Percentiles rank a stretch among this genome's conserved stretches.
Evolutionary conservation across 2,329 filamentous ascomycete species (phyloP).

Genomic region (Pleurostoma richardsiae): DNA sequence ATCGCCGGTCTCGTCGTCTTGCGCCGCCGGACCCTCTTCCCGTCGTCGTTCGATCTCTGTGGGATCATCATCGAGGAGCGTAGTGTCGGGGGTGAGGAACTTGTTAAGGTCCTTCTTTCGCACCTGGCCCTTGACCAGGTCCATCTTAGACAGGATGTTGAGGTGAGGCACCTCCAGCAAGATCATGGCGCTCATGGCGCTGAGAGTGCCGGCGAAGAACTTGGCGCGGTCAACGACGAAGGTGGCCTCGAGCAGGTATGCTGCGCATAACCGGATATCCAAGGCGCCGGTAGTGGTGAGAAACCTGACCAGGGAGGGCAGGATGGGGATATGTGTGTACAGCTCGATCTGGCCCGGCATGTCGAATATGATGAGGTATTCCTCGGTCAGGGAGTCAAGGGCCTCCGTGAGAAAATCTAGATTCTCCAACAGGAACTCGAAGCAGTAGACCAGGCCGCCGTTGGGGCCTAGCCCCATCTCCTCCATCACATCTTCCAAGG

Average conservation of each 20-base stretch:
- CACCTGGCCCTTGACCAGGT: constrained; percentile 86
- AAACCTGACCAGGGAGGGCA: constrained; percentile 78
- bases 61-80: constrained; percentile 76
- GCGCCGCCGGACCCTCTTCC: constrained; percentile 41
- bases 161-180: constrained; percentile 97
- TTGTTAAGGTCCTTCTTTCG: constrained; percentile 83
- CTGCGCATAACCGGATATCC: constrained; percentile 87
- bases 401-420: constrained; percentile 86
- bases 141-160: constrained; percentile 97
- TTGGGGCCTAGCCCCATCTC: constrained; percentile 88
- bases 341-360: constrained; percentile 99
- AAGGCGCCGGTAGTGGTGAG: constrained; percentile 74
- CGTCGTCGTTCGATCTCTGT: constrained; percentile 41
- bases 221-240: constrained; percentile 95
- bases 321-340: constrained; percentile 92
- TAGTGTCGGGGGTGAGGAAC: constrained; percentile 82
- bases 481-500: constrained; percentile 93
- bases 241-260: constrained; percentile 91
- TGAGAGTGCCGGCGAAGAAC: constrained; percentile 93
- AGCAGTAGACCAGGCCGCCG: constrained; percentile 91
- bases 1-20: constrained; percentile 50
- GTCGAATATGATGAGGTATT: constrained; percentile 96
- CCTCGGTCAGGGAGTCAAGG: constrained; percentile 81
- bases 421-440: constrained; percentile 92
- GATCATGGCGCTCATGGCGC: constrained; percentile 98